Conservation (phyloP, 768 basidiomycete species). For the Solioccasus polychromus region DNA sequence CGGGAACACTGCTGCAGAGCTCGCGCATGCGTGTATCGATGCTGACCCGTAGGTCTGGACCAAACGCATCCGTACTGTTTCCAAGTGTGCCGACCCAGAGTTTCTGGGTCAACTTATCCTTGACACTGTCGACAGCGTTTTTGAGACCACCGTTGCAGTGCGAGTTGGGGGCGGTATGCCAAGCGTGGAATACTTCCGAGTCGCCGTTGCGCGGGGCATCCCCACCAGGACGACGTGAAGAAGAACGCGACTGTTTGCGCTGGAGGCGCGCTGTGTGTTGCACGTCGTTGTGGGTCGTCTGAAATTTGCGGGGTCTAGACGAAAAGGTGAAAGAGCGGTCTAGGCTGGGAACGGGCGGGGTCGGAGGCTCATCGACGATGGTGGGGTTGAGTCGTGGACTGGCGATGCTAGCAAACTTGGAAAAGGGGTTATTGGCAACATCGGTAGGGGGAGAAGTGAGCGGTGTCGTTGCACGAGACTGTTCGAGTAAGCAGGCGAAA, state of each 20-base stretch:
- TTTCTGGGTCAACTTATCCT: slow-evolving; percentile 46
- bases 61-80: slow-evolving; percentile 62
- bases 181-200: slow-evolving; percentile 29
- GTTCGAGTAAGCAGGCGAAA: neutral
- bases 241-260: slow-evolving; percentile 53
- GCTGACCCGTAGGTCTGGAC: slow-evolving; percentile 50
- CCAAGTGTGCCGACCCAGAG: slow-evolving; percentile 76
- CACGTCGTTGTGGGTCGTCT: slow-evolving; percentile 48
- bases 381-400: slow-evolving; percentile 19
- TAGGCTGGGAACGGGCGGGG: slow-evolving; percentile 9
- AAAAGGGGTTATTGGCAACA: slow-evolving; percentile 57
- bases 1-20: slow-evolving; percentile 45
- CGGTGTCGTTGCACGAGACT: slow-evolving; percentile 42
- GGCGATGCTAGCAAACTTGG: slow-evolving; percentile 42
- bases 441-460: slow-evolving; percentile 26
- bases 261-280: slow-evolving; percentile 39
- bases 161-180: slow-evolving; percentile 56
- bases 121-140: slow-evolving; percentile 74
- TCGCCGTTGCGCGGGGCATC: slow-evolving; percentile 30
- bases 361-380: slow-evolving; percentile 10
- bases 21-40: slow-evolving; percentile 51
- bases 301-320: slow-evolving; percentile 42
- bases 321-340: slow-evolving; percentile 26
- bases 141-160: slow-evolving; percentile 83
- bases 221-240: slow-evolving; percentile 42